A percentile compares a stretch with the other conserved stretches of the same genome.
These are phyloP conservation scores for Alloteropsis semialata DNA, from an alignment of 176 grass and related monocot genomes.

Conservation along the genomic window DNA sequence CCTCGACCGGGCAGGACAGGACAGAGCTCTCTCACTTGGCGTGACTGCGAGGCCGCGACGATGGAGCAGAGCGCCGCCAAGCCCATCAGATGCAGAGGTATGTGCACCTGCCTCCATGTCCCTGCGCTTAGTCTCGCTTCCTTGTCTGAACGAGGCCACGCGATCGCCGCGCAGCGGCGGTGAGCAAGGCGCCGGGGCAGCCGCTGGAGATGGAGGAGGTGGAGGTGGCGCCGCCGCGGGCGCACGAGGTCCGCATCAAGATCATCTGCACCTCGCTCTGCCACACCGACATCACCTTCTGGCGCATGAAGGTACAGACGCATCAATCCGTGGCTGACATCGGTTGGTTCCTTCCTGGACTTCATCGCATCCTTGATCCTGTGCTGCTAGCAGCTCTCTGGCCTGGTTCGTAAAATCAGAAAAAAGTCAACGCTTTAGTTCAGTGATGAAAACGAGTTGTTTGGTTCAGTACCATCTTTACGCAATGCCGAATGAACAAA, in stretches of 20 bases:
- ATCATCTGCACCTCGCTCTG: conserved; percentile 70
- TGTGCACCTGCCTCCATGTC: neutral
- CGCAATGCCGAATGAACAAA: too few species aligned
- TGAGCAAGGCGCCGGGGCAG: conserved; percentile 54
- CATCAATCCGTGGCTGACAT: neutral
- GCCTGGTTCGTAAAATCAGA: too few species aligned
- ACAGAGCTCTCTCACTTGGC: neutral
- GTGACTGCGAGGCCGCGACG: neutral
- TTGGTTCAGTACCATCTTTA: too few species aligned
- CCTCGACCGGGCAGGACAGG: neutral
- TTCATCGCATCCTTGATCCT: neutral
- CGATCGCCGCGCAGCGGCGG: conserved; percentile 38
- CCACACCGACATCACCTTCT: conserved; percentile 67
- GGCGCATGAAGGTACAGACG: conserved; percentile 43
- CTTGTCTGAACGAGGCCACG: neutral
- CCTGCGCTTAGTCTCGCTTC: neutral
- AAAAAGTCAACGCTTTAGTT: neutral
- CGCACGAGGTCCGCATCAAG: conserved; percentile 65
- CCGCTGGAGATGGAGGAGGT: conserved; percentile 74
- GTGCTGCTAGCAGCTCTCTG: neutral
- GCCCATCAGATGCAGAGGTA: conserved; percentile 74
- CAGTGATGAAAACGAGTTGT: neutral
- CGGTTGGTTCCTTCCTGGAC: neutral
- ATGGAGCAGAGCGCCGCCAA: conserved; percentile 33
- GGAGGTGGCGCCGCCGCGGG: conserved; percentile 63